These are phyloP conservation scores for Cladosporium sp. DNA, from an alignment of 2,329 filamentous ascomycete genomes.

Conservation along the genomic window DNA sequence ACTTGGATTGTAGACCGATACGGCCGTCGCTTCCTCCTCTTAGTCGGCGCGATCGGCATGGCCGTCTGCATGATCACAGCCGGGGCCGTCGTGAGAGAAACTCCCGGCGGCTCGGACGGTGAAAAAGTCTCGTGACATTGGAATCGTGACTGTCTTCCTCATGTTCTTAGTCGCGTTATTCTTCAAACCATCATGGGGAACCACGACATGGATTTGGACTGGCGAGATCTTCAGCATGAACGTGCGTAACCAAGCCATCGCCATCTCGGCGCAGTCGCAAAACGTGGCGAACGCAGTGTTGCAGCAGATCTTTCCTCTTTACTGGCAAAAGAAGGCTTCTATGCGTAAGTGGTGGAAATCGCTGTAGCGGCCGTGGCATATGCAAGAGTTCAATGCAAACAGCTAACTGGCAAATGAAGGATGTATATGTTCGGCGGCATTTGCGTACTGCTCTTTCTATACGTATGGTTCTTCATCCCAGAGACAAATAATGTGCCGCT, in stretches of 20 bases:
- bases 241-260: neutral
- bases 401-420: too few species aligned
- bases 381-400: too few species aligned
- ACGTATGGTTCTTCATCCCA: conserved; percentile 37
- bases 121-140: neutral
- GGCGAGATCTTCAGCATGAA: conserved; percentile 5
- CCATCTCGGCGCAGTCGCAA: neutral
- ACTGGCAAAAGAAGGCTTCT: conserved; percentile 1
- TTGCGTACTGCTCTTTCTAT: conserved; percentile 39
- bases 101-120: neutral
- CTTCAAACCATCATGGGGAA: conserved; percentile 4
- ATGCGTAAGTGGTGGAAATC: neutral
- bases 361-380: too few species aligned
- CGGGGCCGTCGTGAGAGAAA: neutral
- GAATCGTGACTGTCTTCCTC: neutral
- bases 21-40: conserved; percentile 64
- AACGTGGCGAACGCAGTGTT: conserved; percentile 1
- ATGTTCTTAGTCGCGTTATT: conserved; percentile 3
- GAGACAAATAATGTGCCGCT: conserved; percentile 41
- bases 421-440: conserved; percentile 33
- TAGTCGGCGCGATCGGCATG: conserved; percentile 65
- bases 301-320: conserved; percentile 4
- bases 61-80: conserved; percentile 59
- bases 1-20: conserved; percentile 70
- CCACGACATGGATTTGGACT: conserved; percentile 3